These are phyloP conservation scores for Petunia hybrid DNA, from an alignment of 305 asterid genomes.

Conservation along the genomic window DNA sequence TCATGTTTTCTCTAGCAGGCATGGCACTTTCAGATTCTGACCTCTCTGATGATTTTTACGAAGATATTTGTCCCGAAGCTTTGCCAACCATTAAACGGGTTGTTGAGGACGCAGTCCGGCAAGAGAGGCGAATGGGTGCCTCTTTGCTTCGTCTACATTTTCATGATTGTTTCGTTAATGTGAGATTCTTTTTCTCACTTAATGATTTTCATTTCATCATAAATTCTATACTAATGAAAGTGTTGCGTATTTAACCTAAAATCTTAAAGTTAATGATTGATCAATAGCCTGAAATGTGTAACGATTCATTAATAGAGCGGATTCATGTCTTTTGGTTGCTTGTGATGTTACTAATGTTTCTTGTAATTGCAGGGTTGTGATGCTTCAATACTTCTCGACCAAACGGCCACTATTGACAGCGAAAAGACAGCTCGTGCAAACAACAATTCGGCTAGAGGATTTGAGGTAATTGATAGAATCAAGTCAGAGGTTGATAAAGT, in stretches of 20 bases:
- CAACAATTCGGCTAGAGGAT: no score
- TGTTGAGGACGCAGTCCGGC: no score
- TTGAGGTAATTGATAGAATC: no score
- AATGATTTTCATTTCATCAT: conserved; percentile 35
- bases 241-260: neutral
- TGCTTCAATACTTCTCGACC: conserved; percentile 32
- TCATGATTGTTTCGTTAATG: conserved; percentile 30
- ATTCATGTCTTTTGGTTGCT: neutral
- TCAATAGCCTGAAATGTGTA: no score
- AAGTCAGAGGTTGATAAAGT: no score
- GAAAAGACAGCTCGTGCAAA: no score
- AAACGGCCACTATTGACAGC: conserved; percentile 13
- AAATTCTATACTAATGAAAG: conserved; percentile 40
- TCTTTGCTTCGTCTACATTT: no score
- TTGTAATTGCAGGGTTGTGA: conserved; percentile 23
- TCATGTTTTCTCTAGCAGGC: conserved; percentile 27
- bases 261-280: no score
- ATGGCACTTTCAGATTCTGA: neutral
- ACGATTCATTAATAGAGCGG: no score
- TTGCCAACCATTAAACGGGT: no score
- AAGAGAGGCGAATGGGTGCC: no score
- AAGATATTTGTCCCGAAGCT: conserved; percentile 32
- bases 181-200: conserved; percentile 45
- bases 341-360: neutral
- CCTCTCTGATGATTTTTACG: conserved; percentile 34